phyloP scores from a whole-genome alignment of 352 stramenopile species.

The Discostella stelligera region DNA sequence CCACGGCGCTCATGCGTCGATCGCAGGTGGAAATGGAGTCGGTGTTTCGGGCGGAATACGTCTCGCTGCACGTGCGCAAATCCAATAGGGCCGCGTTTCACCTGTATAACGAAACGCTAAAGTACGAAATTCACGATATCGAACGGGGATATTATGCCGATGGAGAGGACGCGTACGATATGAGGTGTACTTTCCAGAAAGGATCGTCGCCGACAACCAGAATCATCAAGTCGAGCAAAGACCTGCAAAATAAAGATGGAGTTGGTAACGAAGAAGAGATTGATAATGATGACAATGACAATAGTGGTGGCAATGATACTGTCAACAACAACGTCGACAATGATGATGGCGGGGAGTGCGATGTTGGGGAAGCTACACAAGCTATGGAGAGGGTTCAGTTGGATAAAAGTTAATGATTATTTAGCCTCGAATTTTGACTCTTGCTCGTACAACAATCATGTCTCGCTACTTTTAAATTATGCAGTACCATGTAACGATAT shows the following conservation, averaged over 20 bases:
- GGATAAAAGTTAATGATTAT: background rate
- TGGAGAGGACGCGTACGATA: slow-evolving; percentile 99
- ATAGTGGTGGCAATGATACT: too few species aligned
- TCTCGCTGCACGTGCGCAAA: slow-evolving; percentile 98
- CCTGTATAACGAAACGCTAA: slow-evolving; percentile 96
- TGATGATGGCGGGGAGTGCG: slow-evolving; percentile 5
- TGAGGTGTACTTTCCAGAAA: slow-evolving; percentile 92
- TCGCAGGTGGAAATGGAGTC: slow-evolving; percentile 92
- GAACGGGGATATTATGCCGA: slow-evolving; percentile 99
- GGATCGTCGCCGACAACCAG: background rate
- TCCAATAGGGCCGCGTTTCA: slow-evolving; percentile 97
- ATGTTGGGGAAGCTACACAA: slow-evolving; percentile 13
- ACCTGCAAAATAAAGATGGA: slow-evolving; percentile 12
- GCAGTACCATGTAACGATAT: too few species aligned
- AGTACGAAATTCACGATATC: slow-evolving; percentile 98
- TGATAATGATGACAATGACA: background rate
- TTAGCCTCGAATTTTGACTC: too few species aligned
- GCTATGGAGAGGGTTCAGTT: slow-evolving; percentile 2
- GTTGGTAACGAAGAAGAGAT: slow-evolving; percentile 18
- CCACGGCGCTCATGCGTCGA: slow-evolving; percentile 96
- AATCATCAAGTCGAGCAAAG: slow-evolving; percentile 48
- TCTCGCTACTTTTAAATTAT: too few species aligned
- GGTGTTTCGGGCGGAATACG: slow-evolving; percentile 96
- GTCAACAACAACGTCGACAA: slow-evolving; percentile 15
- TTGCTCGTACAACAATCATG: too few species aligned